Evolutionary conservation across 352 stramenopile species (phyloP).

Genomic region (Peronospora destructor): DNA sequence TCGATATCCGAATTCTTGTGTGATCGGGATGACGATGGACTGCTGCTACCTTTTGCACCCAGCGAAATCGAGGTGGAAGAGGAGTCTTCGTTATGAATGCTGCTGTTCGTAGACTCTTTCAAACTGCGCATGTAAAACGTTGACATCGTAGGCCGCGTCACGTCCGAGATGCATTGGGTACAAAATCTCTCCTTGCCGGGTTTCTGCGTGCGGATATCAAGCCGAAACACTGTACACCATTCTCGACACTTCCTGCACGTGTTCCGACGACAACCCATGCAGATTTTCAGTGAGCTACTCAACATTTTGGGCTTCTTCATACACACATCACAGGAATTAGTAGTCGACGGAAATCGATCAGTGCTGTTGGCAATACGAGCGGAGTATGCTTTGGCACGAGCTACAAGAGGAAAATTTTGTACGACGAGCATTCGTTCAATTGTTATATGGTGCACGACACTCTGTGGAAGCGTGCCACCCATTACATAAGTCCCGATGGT

Average conservation of each 20-base stretch:
- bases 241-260: constrained; percentile 45
- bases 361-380: constrained; percentile 35
- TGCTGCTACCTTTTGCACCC: constrained; percentile 11
- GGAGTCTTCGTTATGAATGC: constrained; percentile 4
- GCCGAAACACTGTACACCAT: constrained; percentile 42
- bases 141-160: constrained; percentile 23
- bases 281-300: constrained; percentile 29
- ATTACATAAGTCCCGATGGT: constrained; percentile 43
- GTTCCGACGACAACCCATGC: constrained; percentile 50
- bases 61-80: constrained; percentile 21
- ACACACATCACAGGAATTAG: constrained; percentile 44
- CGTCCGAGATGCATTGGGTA: constrained; percentile 43
- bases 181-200: constrained; percentile 48
- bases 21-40: constrained; percentile 13
- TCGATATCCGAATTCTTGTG: constrained; percentile 21
- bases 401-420: constrained; percentile 34
- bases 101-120: constrained; percentile 20
- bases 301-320: constrained; percentile 38
- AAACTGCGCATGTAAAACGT: constrained; percentile 28
- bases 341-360: constrained; percentile 27
- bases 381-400: constrained; percentile 50
- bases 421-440: constrained; percentile 36
- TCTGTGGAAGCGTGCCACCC: constrained; percentile 31
- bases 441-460: constrained; percentile 42
- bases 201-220: constrained; percentile 37